Evolutionary conservation across 1,139 yeast genomes (phyloP), one percentile per base, ranked within the genome.

Genomic region (Zygotorulaspora mrakii): DNA sequence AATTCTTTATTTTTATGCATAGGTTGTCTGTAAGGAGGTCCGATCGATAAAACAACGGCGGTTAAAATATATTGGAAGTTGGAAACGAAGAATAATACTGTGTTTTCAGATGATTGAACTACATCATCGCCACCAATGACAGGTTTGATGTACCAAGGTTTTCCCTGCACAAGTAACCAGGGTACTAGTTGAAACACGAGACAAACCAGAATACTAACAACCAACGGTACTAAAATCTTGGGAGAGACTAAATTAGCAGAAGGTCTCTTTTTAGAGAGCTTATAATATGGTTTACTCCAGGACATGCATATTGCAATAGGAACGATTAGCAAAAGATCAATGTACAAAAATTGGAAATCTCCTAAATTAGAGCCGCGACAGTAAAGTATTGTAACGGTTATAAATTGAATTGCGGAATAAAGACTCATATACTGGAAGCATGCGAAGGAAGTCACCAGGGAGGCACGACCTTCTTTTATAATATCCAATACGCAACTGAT

Each of bases 381-480:
- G 67, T 91, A 91, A 46, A 91, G 65, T 17, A 91, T 78, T 1
- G 94, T 76, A 27, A 91, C 94, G 0, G 96, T 77, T 38, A 87
- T 74, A 55, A 91, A 91, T 63, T 91, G 99, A 55, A 91, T 91
- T 1, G 98, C 98, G 2, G 96, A 87, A 65, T 91, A 91, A 46
- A 94, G 67, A 40, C 96, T 88, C 98, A 91, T 91, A 68, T 87
- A 91, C 72, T 89, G 94, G 77, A 91, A 91, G 64, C 98, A 91
- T 23, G 96, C 81, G 65, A 91, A 91, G 50, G 95, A 84, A 1
- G 99, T 91, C 10, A 89, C 96, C 56, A 91, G 70, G 31, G 96
- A 83, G 2, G 96, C 91, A 48, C 99, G 73, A 9, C 99, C 99
- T 62, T 94, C 98, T 54, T 77, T 79, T 45, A 91, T 87, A 3